These are phyloP conservation scores for Curvularia hawaiiensis DNA, from an alignment of 2,329 filamentous ascomycete species.

Conservation along the genomic window DNA sequence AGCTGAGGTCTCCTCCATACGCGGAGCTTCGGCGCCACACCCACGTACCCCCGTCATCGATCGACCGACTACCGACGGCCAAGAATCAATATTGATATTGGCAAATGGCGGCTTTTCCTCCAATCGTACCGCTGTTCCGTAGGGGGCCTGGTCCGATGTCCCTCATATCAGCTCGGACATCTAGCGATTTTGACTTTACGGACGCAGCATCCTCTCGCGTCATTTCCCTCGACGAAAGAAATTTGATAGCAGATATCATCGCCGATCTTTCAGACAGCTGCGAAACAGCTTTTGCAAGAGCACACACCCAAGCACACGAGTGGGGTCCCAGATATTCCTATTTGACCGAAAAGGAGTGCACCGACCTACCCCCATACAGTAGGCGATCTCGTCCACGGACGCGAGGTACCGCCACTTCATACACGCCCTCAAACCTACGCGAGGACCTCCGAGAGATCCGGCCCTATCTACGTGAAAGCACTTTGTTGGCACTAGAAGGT, in stretches of 20 bases:
- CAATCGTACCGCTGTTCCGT: constrained; percentile 8
- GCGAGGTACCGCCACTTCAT: constrained; percentile 10
- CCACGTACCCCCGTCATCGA: not conserved
- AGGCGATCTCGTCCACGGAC: constrained; percentile 6
- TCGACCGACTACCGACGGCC: constrained; percentile 2
- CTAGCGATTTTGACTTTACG: constrained; percentile 1
- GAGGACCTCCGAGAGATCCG: constrained; percentile 15
- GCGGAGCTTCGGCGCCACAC: constrained; percentile 12
- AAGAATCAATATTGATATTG: constrained; percentile 6
- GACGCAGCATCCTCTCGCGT: not conserved
- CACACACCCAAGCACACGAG: constrained; percentile 13
- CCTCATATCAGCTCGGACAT: constrained; percentile 6
- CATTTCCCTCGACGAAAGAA: constrained; percentile 10
- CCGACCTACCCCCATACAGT: constrained; percentile 12
- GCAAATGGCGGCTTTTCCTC: constrained; percentile 11
- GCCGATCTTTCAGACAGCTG: constrained; percentile 24
- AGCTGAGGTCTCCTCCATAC: constrained; percentile 10
- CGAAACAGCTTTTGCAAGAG: constrained; percentile 19
- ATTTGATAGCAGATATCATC: constrained; percentile 24
- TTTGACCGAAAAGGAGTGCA: constrained; percentile 2
- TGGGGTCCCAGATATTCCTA: constrained; percentile 13
- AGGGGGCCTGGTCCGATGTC: constrained; percentile 2
- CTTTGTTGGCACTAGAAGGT: constrained; percentile 11
- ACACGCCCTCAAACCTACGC: constrained; percentile 11
- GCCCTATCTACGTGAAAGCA: constrained; percentile 11